These are phyloP conservation scores for Gaeumannomyces sp. DNA, from an alignment of 2,329 filamentous ascomycete genomes.

Conservation along the genomic window DNA sequence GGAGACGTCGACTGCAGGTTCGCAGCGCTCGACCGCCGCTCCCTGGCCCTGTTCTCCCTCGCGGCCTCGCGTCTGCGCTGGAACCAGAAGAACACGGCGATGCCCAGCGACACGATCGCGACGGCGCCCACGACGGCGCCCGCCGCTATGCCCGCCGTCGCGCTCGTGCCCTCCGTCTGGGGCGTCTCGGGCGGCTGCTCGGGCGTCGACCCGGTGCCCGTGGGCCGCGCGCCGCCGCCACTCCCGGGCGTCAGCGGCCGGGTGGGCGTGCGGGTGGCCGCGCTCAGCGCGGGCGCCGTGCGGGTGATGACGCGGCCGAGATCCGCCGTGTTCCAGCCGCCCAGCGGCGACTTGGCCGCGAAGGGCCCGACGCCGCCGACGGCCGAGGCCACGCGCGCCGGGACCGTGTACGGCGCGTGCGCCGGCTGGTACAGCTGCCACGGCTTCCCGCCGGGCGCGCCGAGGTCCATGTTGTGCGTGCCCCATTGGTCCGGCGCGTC, in stretches of 20 bases:
- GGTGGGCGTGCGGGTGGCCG: constrained; percentile 43
- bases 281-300: constrained; percentile 29
- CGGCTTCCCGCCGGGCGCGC: constrained; percentile 38
- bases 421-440: constrained; percentile 48
- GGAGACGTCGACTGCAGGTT: too few species aligned
- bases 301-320: constrained; percentile 48
- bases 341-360: constrained; percentile 41
- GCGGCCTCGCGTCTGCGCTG: not conserved
- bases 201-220: too few species aligned
- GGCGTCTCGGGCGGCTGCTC: constrained; percentile 12
- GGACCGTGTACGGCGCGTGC: constrained; percentile 48
- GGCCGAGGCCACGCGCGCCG: constrained; percentile 39
- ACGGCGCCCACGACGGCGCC: constrained; percentile 28
- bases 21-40: too few species aligned
- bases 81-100: not conserved
- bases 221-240: too few species aligned
- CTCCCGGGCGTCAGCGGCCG: constrained; percentile 22
- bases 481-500: constrained; percentile 48
- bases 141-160: constrained; percentile 33
- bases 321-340: constrained; percentile 45
- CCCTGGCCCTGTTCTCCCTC: too few species aligned
- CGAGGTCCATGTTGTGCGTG: constrained; percentile 48
- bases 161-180: constrained; percentile 31
- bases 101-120: constrained; percentile 16
- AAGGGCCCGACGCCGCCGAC: constrained; percentile 52